Evolutionary conservation across 345 rosid species (phyloP).

Genomic region (Moringa oleifera): DNA sequence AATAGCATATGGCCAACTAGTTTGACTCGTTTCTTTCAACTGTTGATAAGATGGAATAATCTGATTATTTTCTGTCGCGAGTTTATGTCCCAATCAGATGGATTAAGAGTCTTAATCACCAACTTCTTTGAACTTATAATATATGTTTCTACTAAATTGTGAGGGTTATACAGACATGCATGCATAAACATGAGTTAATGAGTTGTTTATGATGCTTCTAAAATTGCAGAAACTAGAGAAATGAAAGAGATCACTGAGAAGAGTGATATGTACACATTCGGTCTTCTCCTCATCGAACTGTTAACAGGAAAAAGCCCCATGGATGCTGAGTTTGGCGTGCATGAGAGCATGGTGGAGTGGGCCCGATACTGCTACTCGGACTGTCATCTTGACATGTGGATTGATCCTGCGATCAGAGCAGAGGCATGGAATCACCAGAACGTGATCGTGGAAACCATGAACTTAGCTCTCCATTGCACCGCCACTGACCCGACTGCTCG

Average conservation of each 20-base stretch:
- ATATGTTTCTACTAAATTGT: too few species aligned
- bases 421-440: conserved; percentile 24
- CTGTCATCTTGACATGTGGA: conserved; percentile 60
- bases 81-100: too few species aligned
- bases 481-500: conserved; percentile 57
- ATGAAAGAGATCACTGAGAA: conserved; percentile 43
- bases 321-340: conserved; percentile 56
- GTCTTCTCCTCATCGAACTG: conserved; percentile 59
- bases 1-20: too few species aligned
- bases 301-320: conserved; percentile 60
- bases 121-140: too few species aligned
- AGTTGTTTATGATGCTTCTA: too few species aligned
- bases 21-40: too few species aligned
- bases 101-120: too few species aligned
- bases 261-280: conserved; percentile 64
- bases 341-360: conserved; percentile 58
- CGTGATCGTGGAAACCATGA: conserved; percentile 55
- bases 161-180: too few species aligned
- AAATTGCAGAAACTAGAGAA: conserved; percentile 57
- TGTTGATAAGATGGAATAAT: too few species aligned
- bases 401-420: conserved; percentile 44
- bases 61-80: too few species aligned
- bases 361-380: conserved; percentile 68
- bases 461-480: conserved; percentile 71
- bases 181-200: too few species aligned